phyloP scores from a whole-genome alignment of 2,329 filamentous ascomycete species.

The Zymoseptoria crescenta region DNA sequence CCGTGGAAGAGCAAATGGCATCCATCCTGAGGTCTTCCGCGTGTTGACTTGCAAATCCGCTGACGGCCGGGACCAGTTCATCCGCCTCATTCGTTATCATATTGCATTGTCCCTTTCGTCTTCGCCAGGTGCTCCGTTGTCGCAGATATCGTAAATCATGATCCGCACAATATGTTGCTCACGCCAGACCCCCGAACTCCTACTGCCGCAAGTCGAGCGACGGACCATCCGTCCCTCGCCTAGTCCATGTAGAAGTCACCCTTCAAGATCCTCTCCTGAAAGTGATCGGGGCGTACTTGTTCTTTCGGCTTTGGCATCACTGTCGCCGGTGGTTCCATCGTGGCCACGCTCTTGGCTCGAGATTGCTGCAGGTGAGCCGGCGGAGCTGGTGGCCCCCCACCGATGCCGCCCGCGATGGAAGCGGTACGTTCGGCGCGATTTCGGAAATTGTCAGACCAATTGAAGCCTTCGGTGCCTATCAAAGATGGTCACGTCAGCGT shows the following conservation, averaged over 20 bases:
- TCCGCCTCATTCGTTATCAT: background rate
- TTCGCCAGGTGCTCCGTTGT: background rate
- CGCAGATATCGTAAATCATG: background rate
- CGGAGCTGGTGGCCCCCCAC: slow-evolving; percentile 29
- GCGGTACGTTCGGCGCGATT: slow-evolving; percentile 71
- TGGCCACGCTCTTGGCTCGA: slow-evolving; percentile 60
- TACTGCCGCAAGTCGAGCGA: background rate
- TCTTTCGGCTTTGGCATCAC: slow-evolving; percentile 52
- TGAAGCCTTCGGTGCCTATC: slow-evolving; percentile 69
- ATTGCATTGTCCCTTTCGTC: background rate
- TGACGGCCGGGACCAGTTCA: background rate
- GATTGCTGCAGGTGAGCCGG: slow-evolving; percentile 34
- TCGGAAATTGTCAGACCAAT: slow-evolving; percentile 94
- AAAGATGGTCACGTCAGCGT: slow-evolving; percentile 41
- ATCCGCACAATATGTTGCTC: background rate
- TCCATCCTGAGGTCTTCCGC: background rate
- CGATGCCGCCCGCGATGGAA: slow-evolving; percentile 48
- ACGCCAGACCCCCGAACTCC: background rate
- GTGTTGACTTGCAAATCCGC: background rate
- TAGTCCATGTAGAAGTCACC: slow-evolving; percentile 98
- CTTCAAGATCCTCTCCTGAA: slow-evolving; percentile 94
- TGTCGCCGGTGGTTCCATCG: slow-evolving; percentile 47
- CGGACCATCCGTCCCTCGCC: background rate
- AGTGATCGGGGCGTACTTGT: slow-evolving; percentile 63
- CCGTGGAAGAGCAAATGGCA: no score